Percentiles rank a stretch among this genome's conserved stretches.
phyloP scores from a whole-genome alignment of 2,329 filamentous ascomycete genomes.

The Phialophora verrucosa region DNA sequence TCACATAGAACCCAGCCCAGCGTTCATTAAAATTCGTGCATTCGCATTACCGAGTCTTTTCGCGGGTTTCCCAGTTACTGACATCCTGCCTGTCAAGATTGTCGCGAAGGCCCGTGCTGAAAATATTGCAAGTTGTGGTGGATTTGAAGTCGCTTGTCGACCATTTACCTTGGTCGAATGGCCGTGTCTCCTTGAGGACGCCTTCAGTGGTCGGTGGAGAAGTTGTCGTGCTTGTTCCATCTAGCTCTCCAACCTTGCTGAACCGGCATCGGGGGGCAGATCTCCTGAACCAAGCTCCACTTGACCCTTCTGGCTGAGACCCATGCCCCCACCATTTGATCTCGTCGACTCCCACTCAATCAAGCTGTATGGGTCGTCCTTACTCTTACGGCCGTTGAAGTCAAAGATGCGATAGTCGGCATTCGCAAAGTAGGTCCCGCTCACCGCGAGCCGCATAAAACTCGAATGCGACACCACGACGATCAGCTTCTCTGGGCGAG shows the following conservation, averaged over 20 bases:
- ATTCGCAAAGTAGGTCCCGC: conserved; percentile 3
- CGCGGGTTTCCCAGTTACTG: not conserved
- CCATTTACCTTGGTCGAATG: not conserved
- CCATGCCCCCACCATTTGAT: conserved; percentile 3
- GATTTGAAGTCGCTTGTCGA: not conserved
- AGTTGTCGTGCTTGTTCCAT: not conserved
- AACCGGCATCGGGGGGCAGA: not conserved
- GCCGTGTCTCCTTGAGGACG: not conserved
- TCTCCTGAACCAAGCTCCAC: conserved; percentile 1
- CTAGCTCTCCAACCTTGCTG: conserved; percentile 2
- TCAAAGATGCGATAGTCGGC: conserved; percentile 10
- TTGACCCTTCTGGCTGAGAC: conserved; percentile 2
- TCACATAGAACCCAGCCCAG: too few relatives aligned
- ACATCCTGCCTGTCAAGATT: not conserved
- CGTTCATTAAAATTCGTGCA: not conserved
- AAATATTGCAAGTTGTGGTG: not conserved
- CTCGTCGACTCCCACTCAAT: conserved; percentile 1
- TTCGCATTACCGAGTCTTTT: not conserved
- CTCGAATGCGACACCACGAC: conserved; percentile 3
- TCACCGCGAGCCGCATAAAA: conserved; percentile 8
- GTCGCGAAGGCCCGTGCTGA: not conserved
- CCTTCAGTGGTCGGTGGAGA: not conserved
- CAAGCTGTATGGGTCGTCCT: not conserved
- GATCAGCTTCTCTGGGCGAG: not conserved
- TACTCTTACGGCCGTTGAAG: not conserved